Conservation (phyloP, 2,329 filamentous ascomycete species). For the Colletotrichum neosansevieriae region DNA sequence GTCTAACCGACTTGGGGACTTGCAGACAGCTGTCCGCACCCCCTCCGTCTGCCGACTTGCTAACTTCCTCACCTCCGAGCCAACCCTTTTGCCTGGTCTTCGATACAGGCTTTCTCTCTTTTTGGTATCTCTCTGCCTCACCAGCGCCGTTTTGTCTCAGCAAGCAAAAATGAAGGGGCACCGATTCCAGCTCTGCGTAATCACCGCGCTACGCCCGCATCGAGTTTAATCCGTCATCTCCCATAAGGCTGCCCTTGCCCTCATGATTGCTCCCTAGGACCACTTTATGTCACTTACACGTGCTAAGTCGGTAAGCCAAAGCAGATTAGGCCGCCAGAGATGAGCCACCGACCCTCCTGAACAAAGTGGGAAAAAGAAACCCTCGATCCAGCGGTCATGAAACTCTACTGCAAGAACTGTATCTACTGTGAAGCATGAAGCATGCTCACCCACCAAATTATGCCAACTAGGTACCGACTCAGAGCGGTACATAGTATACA, state of each 20-base stretch:
- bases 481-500: background rate
- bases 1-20: conserved; percentile 32
- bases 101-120: conserved; percentile 7
- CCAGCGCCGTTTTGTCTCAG: background rate
- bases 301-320: conserved; percentile 1
- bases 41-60: conserved; percentile 6
- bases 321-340: background rate
- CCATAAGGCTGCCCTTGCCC: background rate
- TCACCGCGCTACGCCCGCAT: conserved; percentile 13
- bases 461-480: background rate
- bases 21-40: conserved; percentile 28
- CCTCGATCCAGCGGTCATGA: background rate
- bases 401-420: background rate
- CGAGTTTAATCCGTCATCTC: background rate
- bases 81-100: background rate
- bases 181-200: background rate
- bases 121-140: conserved; percentile 16
- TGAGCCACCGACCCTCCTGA: background rate
- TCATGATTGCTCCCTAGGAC: conserved; percentile 14
- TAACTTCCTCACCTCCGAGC: conserved; percentile 14
- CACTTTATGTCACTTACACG: conserved; percentile 19
- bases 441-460: background rate
- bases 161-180: background rate
- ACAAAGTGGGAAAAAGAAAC: conserved; percentile 10
- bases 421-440: too few relatives aligned